Percentiles rank a stretch among this genome's conserved stretches.
Evolutionary conservation across 208 protist genomes (phyloP).

Genomic region (Acanthamoeba triangularis): DNA sequence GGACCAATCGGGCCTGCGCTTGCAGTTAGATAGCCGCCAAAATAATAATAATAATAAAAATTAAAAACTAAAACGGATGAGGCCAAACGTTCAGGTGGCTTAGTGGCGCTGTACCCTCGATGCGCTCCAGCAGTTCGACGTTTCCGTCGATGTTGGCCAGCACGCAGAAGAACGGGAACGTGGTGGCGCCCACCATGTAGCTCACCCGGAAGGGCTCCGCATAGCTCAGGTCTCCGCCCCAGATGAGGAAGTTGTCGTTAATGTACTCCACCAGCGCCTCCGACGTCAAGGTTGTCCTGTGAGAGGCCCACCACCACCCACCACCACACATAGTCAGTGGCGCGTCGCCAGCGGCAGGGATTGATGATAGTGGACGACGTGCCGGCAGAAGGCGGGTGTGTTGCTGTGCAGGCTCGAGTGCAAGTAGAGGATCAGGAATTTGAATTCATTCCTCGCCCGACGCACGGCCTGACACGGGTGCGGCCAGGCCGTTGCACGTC

Average conservation of each 20-base stretch:
- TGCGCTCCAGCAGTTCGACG: background rate
- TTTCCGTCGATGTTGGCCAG: constrained; percentile 15
- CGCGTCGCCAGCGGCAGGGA: too few relatives aligned
- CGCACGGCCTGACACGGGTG: constrained; percentile 33
- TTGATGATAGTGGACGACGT: too few relatives aligned
- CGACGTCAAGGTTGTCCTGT: background rate
- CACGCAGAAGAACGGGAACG: constrained; percentile 25
- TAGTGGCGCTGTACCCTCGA: background rate
- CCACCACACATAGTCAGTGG: too few relatives aligned
- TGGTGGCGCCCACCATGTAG: constrained; percentile 49
- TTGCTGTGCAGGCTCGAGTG: constrained; percentile 46
- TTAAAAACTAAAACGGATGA: too few relatives aligned
- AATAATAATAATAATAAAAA: too few relatives aligned
- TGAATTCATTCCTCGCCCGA: constrained; percentile 42
- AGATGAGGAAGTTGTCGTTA: constrained; percentile 64
- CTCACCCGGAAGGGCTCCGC: constrained; percentile 18
- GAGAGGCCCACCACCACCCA: too few relatives aligned
- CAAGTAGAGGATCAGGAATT: constrained; percentile 63
- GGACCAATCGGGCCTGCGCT: background rate
- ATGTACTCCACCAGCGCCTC: constrained; percentile 22
- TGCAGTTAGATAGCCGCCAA: background rate
- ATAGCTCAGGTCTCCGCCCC: constrained; percentile 6
- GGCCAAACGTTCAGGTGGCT: background rate
- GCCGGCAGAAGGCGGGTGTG: constrained; percentile 57
- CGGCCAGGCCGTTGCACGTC: too few relatives aligned